A percentile compares a stretch with the other conserved stretches of the same genome.
Conservation (phyloP, 2,329 filamentous ascomycete genomes). For the Aureobasidium sp. region DNA sequence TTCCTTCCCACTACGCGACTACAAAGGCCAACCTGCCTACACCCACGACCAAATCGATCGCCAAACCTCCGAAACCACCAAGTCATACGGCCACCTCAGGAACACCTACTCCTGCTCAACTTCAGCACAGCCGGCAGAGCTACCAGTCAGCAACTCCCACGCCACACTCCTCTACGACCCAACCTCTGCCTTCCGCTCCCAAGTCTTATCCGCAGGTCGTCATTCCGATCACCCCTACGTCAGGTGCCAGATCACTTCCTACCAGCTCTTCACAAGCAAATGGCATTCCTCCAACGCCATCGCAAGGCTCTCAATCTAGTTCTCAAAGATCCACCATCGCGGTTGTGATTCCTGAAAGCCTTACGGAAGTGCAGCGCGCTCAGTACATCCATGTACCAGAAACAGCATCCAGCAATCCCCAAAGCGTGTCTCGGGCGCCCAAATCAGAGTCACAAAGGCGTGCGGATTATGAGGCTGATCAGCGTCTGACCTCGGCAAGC, state of each 20-base stretch:
- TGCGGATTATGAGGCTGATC: constrained; percentile 8
- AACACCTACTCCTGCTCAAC: neutral
- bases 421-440: neutral
- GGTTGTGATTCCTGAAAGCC: constrained; percentile 28
- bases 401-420: neutral
- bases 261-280: neutral
- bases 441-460: constrained; percentile 6
- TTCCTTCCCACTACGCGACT: constrained; percentile 10
- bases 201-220: constrained; percentile 7
- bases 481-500: constrained; percentile 19
- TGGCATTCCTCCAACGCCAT: neutral
- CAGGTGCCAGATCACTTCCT: neutral
- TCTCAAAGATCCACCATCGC: constrained; percentile 1
- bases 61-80: neutral
- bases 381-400: constrained; percentile 29
- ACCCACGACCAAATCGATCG: neutral
- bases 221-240: constrained; percentile 4
- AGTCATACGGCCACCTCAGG: neutral
- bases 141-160: neutral
- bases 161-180: neutral
- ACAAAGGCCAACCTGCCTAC: constrained; percentile 4
- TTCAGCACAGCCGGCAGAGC: neutral
- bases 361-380: constrained; percentile 36
- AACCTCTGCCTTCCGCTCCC: neutral
- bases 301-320: neutral